Conservation (phyloP, 805 yeast species). For the Barnettozyma wickerhamii region DNA sequence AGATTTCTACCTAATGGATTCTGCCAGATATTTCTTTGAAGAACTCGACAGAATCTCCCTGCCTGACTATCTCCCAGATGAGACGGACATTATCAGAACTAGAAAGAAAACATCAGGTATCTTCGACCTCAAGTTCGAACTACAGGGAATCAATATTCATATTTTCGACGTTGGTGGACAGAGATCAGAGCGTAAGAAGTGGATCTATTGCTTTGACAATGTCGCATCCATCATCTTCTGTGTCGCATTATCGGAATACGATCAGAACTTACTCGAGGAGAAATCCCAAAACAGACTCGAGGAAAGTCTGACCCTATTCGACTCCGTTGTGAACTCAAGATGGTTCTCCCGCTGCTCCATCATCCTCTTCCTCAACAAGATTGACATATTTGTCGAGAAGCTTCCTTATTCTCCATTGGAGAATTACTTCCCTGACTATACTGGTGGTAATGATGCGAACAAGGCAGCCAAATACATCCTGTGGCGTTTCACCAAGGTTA, state of each 20-base stretch:
- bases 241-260: slow-evolving; percentile 88
- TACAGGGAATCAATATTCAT: slow-evolving; percentile 64
- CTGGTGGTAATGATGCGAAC: slow-evolving; percentile 83
- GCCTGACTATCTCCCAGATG: slow-evolving; percentile 63
- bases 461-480: slow-evolving; percentile 89
- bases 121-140: slow-evolving; percentile 71
- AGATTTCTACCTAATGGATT: slow-evolving; percentile 79
- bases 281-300: slow-evolving; percentile 70
- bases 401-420: slow-evolving; percentile 77
- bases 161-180: slow-evolving; percentile 93
- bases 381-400: slow-evolving; percentile 86
- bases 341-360: slow-evolving; percentile 90
- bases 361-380: slow-evolving; percentile 82
- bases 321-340: slow-evolving; percentile 84
- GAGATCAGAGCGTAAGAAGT: slow-evolving; percentile 89
- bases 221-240: slow-evolving; percentile 88
- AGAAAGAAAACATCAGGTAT: slow-evolving; percentile 93
- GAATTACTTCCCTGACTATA: slow-evolving; percentile 82
- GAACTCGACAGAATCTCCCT: slow-evolving; percentile 58
- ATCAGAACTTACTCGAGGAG: slow-evolving; percentile 79
- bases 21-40: slow-evolving; percentile 73
- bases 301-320: slow-evolving; percentile 80
- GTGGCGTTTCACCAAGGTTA: slow-evolving; percentile 85
- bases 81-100: slow-evolving; percentile 76
- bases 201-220: slow-evolving; percentile 96